Evolutionary conservation across 495 filamentous ascomycete genomes (phyloP).

Genomic region (Penicillium paxilli): DNA sequence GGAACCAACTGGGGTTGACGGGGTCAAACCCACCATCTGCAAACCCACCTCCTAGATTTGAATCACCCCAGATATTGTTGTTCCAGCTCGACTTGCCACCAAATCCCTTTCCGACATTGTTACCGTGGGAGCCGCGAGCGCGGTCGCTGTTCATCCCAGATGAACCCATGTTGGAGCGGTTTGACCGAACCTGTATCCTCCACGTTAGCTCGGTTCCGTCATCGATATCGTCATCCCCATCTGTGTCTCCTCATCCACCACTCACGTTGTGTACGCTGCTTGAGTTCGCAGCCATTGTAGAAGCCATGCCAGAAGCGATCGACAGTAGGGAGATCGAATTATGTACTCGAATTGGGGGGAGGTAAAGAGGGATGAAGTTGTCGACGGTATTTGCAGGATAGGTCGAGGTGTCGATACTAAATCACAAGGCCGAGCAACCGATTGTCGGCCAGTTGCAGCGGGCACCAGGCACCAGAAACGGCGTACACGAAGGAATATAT

Average conservation of each 20-base stretch:
- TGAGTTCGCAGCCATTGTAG: constrained; percentile 41
- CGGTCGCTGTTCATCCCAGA: constrained; percentile 42
- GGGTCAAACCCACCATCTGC: constrained; percentile 41
- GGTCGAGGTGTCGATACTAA: constrained; percentile 16
- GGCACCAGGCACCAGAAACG: constrained; percentile 34
- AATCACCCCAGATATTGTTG: constrained; percentile 62
- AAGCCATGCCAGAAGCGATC: constrained; percentile 36
- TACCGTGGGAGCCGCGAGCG: constrained; percentile 33
- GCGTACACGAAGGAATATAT: constrained; percentile 33
- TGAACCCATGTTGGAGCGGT: constrained; percentile 41
- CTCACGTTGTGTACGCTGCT: constrained; percentile 42
- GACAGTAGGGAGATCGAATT: constrained; percentile 15
- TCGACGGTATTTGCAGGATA: constrained; percentile 22
- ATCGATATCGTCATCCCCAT: neutral
- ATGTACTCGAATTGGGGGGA: constrained; percentile 27
- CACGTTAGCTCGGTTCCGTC: constrained; percentile 1
- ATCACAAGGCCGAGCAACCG: constrained; percentile 18
- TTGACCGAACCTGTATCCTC: constrained; percentile 34
- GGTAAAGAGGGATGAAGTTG: too few species aligned
- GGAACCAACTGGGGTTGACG: too few species aligned
- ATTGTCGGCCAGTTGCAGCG: constrained; percentile 25
- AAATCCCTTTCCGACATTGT: constrained; percentile 45
- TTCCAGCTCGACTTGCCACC: constrained; percentile 53
- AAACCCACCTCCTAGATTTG: constrained; percentile 51
- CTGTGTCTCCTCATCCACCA: neutral